Evolutionary conservation across 352 stramenopile species (phyloP), one percentile per base, ranked within the genome.

Genomic region (Phytophthora pseudosyringae): DNA sequence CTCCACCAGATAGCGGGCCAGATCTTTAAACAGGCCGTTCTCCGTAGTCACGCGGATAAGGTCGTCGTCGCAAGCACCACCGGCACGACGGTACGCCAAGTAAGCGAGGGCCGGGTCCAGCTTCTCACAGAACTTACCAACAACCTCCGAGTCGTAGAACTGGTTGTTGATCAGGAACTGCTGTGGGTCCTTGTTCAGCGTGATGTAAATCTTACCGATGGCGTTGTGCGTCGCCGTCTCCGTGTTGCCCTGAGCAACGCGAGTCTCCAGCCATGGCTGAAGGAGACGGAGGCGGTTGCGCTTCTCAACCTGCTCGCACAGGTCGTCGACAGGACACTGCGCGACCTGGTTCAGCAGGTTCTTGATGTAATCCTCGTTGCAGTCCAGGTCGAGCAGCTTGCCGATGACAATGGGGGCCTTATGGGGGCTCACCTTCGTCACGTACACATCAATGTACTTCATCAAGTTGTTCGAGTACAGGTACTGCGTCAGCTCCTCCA

Each of bases 161-260:
- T 99, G 98, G 83, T 99, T 99, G 90, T 99, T 99, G 39, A 92
- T 94, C 76, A 99, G 86, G 81, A 99, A 99, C 60, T 98, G 93
- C 76, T 99, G 97, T 8, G 98, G 97, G 63, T 99, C 98, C 71
- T 98, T 96, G 86, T 99, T 99, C 59, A 99, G 83, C 33, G 97
- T 99, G 47, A 99, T 97, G 88, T 99, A 99, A 80, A 99, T 99
- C 92, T 99, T 99, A 78, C 98, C 98, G 45, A 99, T 95, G 36
- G 98, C 97, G 75, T 99, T 99, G 89, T 99, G 98, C 13, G 97
- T 99, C 33, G 97, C 97, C 26, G 96, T 96, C 71, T 99, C 97
- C 11, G 97, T 99, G 78, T 99, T 99, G 59, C 98, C 98, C 77
- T 99, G 98, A 13, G 97, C 94, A 57, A 99, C 95, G 76, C 98